Evolutionary conservation across 805 yeast species (phyloP).

Genomic region (Yamadazyma akitaensis): DNA sequence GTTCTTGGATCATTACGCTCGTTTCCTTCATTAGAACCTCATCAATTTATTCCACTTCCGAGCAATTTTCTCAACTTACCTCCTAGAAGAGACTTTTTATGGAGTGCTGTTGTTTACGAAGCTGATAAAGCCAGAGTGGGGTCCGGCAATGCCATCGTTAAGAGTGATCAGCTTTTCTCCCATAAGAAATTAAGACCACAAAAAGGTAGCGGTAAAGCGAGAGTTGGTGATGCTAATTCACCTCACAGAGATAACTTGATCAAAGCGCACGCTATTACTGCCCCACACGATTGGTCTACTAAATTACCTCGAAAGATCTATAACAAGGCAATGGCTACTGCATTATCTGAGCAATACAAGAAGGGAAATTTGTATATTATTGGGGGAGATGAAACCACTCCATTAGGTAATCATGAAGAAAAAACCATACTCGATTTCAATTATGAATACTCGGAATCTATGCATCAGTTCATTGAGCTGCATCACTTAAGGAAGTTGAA

Average conservation of each 20-base stretch:
- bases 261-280: slow-evolving; percentile 82
- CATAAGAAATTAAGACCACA: slow-evolving; percentile 81
- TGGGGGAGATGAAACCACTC: slow-evolving; percentile 45
- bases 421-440: slow-evolving; percentile 31
- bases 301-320: slow-evolving; percentile 72
- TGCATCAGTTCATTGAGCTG: slow-evolving; percentile 46
- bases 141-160: slow-evolving; percentile 79
- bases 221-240: slow-evolving; percentile 94
- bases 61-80: slow-evolving; percentile 67
- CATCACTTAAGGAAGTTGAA: slow-evolving; percentile 51
- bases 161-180: slow-evolving; percentile 82
- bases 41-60: slow-evolving; percentile 71
- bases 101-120: slow-evolving; percentile 94
- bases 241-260: slow-evolving; percentile 91
- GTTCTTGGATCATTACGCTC: slow-evolving; percentile 74
- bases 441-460: slow-evolving; percentile 42
- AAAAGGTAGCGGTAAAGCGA: slow-evolving; percentile 92
- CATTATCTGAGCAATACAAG: slow-evolving; percentile 77
- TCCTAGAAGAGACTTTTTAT: slow-evolving; percentile 83
- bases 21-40: slow-evolving; percentile 91
- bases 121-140: slow-evolving; percentile 89
- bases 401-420: slow-evolving; percentile 1
- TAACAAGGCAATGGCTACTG: slow-evolving; percentile 71
- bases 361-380: slow-evolving; percentile 68
- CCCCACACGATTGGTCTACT: slow-evolving; percentile 87